phyloP scores from a whole-genome alignment of 192 early-diverging fungal species.

The Backusella tarrabulga region DNA sequence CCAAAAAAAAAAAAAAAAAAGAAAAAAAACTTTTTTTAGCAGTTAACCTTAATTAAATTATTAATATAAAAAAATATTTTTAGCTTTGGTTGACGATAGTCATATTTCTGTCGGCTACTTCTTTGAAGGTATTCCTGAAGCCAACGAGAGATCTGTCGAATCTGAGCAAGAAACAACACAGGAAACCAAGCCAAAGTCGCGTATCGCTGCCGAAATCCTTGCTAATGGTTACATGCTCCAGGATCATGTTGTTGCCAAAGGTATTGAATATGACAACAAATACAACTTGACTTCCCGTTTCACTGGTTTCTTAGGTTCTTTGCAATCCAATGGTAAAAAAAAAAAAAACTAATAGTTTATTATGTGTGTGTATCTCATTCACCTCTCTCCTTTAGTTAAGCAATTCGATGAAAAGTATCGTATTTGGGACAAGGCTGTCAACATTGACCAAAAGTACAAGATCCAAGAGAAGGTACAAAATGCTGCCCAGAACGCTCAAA shows the following conservation, averaged over 20 bases:
- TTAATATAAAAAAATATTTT: not conserved
- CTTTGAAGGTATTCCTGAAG: slow-evolving; percentile 32
- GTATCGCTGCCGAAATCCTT: slow-evolving; percentile 66
- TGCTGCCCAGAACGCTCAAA: slow-evolving; percentile 44
- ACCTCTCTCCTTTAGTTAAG: slow-evolving; percentile 12
- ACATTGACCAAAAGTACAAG: slow-evolving; percentile 53
- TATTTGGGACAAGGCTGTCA: slow-evolving; percentile 46
- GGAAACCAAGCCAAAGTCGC: slow-evolving; percentile 47
- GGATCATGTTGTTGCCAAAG: slow-evolving; percentile 63
- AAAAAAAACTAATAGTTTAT: no score
- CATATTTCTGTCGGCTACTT: slow-evolving; percentile 53
- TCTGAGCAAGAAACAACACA: not conserved
- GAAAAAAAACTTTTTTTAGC: not conserved
- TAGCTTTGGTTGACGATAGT: slow-evolving; percentile 56
- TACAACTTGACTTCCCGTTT: slow-evolving; percentile 52
- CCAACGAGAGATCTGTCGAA: slow-evolving; percentile 36
- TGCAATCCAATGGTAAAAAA: slow-evolving; percentile 25
- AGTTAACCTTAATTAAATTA: not conserved
- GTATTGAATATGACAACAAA: slow-evolving; percentile 64
- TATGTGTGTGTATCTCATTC: not conserved
- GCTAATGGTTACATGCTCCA: slow-evolving; percentile 66
- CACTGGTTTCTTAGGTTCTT: slow-evolving; percentile 25
- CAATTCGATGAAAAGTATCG: slow-evolving; percentile 53
- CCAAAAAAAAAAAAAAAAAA: slow-evolving; percentile 15
- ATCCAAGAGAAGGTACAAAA: slow-evolving; percentile 53